Base-by-base conservation (phyloP, 805 yeast species). In the Nakazawaea wyomingensis region DNA sequence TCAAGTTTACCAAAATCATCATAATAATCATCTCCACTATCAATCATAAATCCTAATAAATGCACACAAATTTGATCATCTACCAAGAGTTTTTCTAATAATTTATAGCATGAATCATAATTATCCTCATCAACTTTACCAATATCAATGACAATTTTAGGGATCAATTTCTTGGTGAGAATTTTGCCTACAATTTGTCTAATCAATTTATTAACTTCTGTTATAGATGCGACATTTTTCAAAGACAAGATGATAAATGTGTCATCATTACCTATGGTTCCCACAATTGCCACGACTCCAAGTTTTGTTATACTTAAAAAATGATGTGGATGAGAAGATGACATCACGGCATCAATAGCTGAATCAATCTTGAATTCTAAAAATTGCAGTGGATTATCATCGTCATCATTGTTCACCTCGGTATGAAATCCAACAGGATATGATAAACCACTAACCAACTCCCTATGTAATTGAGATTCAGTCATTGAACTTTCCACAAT, bases 381-480 rank as follows among this genome's bases (percentile, higher is more conserved):
- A 6, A 33, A 26, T 22, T 24, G 13, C 7, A 19, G 27, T n/a
- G n/a, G n/a, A n/a, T n/a, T n/a, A n/a, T n/a, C n/a, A n/a, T n/a
- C n/a, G n/a, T n/a, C n/a, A n/a, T n/a, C n/a, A 26, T 48, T 50
- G 13, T 35, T 17, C 3, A 29, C 37, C 7, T 41, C 41, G 8
- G 55, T 53, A 26, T 56, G 56, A 51, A 71, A 72, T 0, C 78
- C 79, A 14, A 75, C 69, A 1, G 78, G 70, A 54, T 65, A 73
- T 0, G 78, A 69, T 18, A 65, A 54, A 1, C 79, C 79, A 6
- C 76, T 70, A n/a, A 66, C 68, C 45, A 74, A 53, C 49, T 73
- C 79, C 46, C 78, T 55, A 58, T 73, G 77, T 44, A 69, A 53
- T 51, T 72, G 78, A 22, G 74, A 69, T 54, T 74, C 79, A 24